Evolutionary conservation across 768 basidiomycete species (phyloP).

Genomic region (Amanita rimosa): DNA sequence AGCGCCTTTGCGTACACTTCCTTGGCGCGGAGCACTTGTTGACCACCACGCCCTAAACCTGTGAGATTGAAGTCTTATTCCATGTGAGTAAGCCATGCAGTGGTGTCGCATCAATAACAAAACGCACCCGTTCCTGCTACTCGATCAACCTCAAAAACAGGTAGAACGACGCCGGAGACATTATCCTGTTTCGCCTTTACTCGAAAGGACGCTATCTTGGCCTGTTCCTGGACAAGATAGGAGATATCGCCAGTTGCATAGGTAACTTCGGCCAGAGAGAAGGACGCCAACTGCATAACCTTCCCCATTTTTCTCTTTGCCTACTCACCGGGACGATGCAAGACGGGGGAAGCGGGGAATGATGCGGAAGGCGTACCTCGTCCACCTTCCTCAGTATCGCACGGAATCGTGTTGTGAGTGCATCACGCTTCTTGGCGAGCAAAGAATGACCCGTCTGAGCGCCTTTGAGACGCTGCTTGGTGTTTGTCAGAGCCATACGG

Average conservation of each 20-base stretch:
- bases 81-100: not conserved
- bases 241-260: slow-evolving; percentile 97
- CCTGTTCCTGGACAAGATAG: slow-evolving; percentile 96
- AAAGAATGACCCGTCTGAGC: slow-evolving; percentile 94
- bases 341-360: slow-evolving; percentile 4
- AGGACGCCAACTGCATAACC: slow-evolving; percentile 97
- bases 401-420: slow-evolving; percentile 88
- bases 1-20: slow-evolving; percentile 98
- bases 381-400: slow-evolving; percentile 95
- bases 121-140: slow-evolving; percentile 67
- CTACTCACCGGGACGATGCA: slow-evolving; percentile 31
- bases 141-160: slow-evolving; percentile 89
- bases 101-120: not conserved
- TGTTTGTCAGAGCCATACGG: slow-evolving; percentile 93
- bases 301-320: slow-evolving; percentile 99
- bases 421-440: slow-evolving; percentile 96
- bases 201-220: slow-evolving; percentile 81
- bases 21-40: slow-evolving; percentile 89
- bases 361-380: slow-evolving; percentile 45
- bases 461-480: slow-evolving; percentile 79
- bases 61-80: slow-evolving; percentile 87
- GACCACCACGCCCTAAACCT: slow-evolving; percentile 92
- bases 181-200: slow-evolving; percentile 97
- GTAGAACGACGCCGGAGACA: slow-evolving; percentile 92
- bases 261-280: slow-evolving; percentile 97